These are phyloP conservation scores for Rhizopogon vesiculosus DNA, from an alignment of 768 basidiomycete genomes.

Conservation along the genomic window DNA sequence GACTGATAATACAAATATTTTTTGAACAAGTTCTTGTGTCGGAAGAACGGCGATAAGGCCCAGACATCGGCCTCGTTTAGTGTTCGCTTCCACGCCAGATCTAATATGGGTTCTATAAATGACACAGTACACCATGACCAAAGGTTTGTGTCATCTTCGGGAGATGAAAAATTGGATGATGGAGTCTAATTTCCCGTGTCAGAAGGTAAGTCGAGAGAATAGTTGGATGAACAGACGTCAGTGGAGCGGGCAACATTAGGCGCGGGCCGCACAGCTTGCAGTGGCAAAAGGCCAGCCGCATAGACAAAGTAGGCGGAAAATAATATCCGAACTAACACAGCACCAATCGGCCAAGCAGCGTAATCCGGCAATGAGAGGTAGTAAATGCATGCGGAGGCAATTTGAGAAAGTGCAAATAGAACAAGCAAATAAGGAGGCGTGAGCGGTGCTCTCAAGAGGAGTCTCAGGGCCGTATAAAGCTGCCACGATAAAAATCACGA, in stretches of 20 bases:
- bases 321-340: slow-evolving; percentile 27
- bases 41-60: slow-evolving; percentile 63
- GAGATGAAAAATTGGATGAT: slow-evolving; percentile 44
- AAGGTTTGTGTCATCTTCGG: slow-evolving; percentile 60
- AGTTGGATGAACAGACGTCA: slow-evolving; percentile 35
- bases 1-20: slow-evolving; percentile 54
- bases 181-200: slow-evolving; percentile 36
- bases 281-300: slow-evolving; percentile 53
- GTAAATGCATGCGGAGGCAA: slow-evolving; percentile 31
- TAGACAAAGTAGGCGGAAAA: slow-evolving; percentile 38
- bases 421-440: slow-evolving; percentile 53
- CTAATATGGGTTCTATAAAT: slow-evolving; percentile 59
- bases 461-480: slow-evolving; percentile 40
- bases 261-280: slow-evolving; percentile 40
- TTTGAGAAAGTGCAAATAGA: slow-evolving; percentile 35
- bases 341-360: slow-evolving; percentile 10
- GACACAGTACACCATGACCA: slow-evolving; percentile 66
- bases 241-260: slow-evolving; percentile 43
- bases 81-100: slow-evolving; percentile 46
- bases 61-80: slow-evolving; percentile 48
- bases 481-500: slow-evolving; percentile 16
- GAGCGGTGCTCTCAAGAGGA: slow-evolving; percentile 35
- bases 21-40: slow-evolving; percentile 60
- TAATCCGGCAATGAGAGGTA: slow-evolving; percentile 24
- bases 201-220: slow-evolving; percentile 3